Conservation (phyloP, 345 rosid genomes). For the Viola odorata region DNA sequence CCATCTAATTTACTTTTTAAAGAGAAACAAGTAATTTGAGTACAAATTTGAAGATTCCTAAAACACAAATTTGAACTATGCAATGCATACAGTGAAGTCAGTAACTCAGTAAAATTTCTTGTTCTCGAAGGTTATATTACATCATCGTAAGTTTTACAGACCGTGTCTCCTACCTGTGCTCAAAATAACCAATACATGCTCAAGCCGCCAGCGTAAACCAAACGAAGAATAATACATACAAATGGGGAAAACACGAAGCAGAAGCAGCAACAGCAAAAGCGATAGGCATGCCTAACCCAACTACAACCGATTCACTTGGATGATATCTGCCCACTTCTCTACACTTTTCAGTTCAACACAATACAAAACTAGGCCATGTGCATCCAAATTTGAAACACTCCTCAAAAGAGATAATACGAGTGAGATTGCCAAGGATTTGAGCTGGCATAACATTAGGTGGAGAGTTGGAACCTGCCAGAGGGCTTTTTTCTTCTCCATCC, state of each 20-base stretch:
- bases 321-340: conserved; percentile 19
- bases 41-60: too few species aligned
- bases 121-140: conserved; percentile 27
- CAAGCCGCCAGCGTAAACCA: conserved; percentile 18
- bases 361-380: conserved; percentile 10
- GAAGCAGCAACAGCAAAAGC: conserved; percentile 18
- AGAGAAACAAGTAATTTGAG: too few species aligned
- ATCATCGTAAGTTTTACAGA: conserved; percentile 23
- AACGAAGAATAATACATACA: conserved; percentile 41
- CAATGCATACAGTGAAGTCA: too few species aligned
- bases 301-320: conserved; percentile 14
- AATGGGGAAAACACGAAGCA: conserved; percentile 2
- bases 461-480: conserved; percentile 77
- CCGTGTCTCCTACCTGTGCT: conserved; percentile 10
- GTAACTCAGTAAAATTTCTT: conserved; percentile 1
- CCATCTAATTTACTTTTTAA: too few species aligned
- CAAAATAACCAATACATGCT: conserved; percentile 22
- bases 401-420: conserved; percentile 8
- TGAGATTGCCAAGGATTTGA: conserved; percentile 5
- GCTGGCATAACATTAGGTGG: conserved; percentile 34
- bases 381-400: conserved; percentile 19
- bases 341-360: conserved; percentile 8
- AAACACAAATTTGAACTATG: too few species aligned
- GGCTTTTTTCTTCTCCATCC: conserved; percentile 91
- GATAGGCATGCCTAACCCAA: conserved; percentile 14